phyloP scores from a whole-genome alignment of 768 basidiomycete species.

The Chalciporus sphaerocephalus region DNA sequence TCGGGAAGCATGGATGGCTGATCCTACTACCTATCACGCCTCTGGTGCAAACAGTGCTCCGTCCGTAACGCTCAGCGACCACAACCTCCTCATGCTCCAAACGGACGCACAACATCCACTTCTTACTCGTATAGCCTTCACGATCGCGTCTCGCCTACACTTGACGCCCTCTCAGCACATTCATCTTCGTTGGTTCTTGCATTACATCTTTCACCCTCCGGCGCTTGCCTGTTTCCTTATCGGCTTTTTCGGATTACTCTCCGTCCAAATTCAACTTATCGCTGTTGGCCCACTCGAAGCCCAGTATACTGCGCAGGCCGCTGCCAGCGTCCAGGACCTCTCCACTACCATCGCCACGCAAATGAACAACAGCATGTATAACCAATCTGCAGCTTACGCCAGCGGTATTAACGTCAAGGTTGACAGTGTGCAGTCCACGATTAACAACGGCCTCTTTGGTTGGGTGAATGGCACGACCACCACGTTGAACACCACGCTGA shows the following conservation, averaged over 20 bases:
- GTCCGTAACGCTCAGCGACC: slow-evolving; percentile 58
- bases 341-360: slow-evolving; percentile 66
- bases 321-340: slow-evolving; percentile 59
- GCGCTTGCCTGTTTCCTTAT: slow-evolving; percentile 89
- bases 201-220: slow-evolving; percentile 88
- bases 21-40: slow-evolving; percentile 56
- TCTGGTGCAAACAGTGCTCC: slow-evolving; percentile 35
- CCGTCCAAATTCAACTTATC: slow-evolving; percentile 81
- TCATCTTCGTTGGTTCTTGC: slow-evolving; percentile 81
- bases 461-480: slow-evolving; percentile 93
- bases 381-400: slow-evolving; percentile 76
- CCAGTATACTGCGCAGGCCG: slow-evolving; percentile 61
- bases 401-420: slow-evolving; percentile 71
- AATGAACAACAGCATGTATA: slow-evolving; percentile 80
- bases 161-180: slow-evolving; percentile 60
- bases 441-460: slow-evolving; percentile 87
- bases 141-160: slow-evolving; percentile 45
- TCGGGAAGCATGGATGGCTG: slow-evolving; percentile 71
- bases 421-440: slow-evolving; percentile 59
- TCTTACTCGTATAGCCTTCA: slow-evolving; percentile 59
- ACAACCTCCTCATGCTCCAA: slow-evolving; percentile 75
- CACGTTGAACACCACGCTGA: slow-evolving; percentile 82
- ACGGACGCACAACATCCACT: slow-evolving; percentile 69
- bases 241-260: slow-evolving; percentile 84
- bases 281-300: slow-evolving; percentile 70